Base-by-base conservation (phyloP, 2,329 filamentous ascomycete genomes). In the Rhytidhysteron rufulum region DNA sequence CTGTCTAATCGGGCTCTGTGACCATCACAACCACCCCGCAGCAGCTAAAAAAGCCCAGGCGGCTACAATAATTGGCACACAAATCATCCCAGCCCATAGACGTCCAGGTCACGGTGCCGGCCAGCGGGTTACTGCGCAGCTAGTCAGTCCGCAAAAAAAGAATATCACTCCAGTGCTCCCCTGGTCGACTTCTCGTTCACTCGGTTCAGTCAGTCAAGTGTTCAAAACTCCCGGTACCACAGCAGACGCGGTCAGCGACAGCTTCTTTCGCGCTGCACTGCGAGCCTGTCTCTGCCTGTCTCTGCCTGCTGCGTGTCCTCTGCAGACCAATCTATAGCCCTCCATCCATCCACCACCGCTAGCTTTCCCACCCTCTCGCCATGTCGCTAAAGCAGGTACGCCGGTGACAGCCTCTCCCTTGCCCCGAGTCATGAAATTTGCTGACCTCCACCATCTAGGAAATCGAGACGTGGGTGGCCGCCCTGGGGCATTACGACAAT, bases 381-480 rank as follows among this genome's bases (percentile, higher is more conserved):
- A 73, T 74, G 71, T 73, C 71, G 58, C 67, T 74, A 49, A 73
- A 73, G 62, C 70, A 73, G 63, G 65, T 65, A 54, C 40, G 47
- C 37, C 18, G 55, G 42, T 35, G 46, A 33, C 40, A 43, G 49
- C 50, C 31, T 37, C 32, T 11, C 37, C 34, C 38, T 16, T 15
- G 18, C 10, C n/a, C 22, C 18, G 19, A 29, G 33, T 33, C 31
- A 18, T 44, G 21, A 51, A 50, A 50, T 49, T n/a, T 46, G 45
- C 60, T 65, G 43, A 66, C 43, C 31, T 40, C 27, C 41, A 42
- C 42, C 10, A 10, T 32, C 41, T 46, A 95, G 90, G 93, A 98
- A 85, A 98, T 98, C 68, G 91, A 97, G 73, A 95, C 88, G 36
- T 98, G 93, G 93, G 93, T 97, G 53, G 76, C 84, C 65, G 93